Evolutionary conservation across 768 basidiomycete genomes (phyloP), one percentile per base, ranked within the genome.

Genomic region (Lactarius psammicola): DNA sequence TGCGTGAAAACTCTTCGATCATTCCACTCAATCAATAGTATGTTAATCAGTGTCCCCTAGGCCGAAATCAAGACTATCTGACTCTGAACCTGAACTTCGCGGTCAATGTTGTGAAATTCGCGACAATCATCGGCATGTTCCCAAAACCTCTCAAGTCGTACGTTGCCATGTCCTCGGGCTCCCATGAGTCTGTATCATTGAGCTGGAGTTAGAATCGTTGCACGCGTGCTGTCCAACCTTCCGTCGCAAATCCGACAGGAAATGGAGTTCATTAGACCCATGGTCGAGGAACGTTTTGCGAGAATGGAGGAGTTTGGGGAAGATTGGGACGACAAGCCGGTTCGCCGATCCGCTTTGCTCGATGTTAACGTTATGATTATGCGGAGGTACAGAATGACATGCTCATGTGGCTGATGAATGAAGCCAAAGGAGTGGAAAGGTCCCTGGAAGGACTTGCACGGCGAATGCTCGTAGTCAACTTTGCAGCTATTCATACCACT

Each of bases 381-480:
- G 40, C 56, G 30, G 57, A 13, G 55, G 4, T 46, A 20, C 56
- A 79, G 78, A 76, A 77, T 56, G 80, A 80, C 66, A 59, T 80
- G 70, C 73, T 81, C 11, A 74, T 74, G 38, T 80, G 79, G 81
- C 70, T 81, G 20, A 73, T 82, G 68, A 75, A 75, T 15, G 75
- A 74, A 15, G 73, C 73, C 51, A 53, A 70, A 69, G 66, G 74
- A 66, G 40, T 71, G 63, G 69, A 79, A 70, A 68, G 70, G 70
- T 67, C 70, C 64, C 67, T 74, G 31, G 69, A 75, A 44, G 72
- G 73, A 42, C 62, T 80, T 9, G 60, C 67, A 0, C 57, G 42
- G 11, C 73, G 78, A 56, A 69, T 81, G 54, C 72, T 81, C 42
- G 58, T 74, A 4, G 67, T 80, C 34, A 78, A 82, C 64, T 79